Evolutionary conservation across 768 basidiomycete species (phyloP), one percentile per base, ranked within the genome.

Genomic region (Lactarius hatsudake): DNA sequence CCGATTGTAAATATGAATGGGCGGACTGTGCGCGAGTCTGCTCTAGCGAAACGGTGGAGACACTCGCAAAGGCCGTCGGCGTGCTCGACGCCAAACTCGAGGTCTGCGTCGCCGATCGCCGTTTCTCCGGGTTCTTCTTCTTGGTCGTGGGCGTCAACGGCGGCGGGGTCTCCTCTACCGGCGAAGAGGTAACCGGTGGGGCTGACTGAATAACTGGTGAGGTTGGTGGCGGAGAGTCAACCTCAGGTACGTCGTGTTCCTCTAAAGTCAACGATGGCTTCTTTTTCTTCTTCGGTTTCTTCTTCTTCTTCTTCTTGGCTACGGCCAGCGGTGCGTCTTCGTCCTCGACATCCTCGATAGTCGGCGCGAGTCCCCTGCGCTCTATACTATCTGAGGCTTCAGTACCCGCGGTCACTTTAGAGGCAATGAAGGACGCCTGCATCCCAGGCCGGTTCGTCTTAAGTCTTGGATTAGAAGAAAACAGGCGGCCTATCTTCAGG

Each of bases 301-400:
- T 89, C 75, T 88, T 88, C 76, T 91, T 89, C 75, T 89, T 91
- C 80, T 91, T 90, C 56, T 79, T 73, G 2, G 80, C 76, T 1
- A 75, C 58, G 2, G 78, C 71, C 0, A 72, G 62, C 1, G 75
- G 77, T 5, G 82, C 83, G 40, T 85, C 88, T 73, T 89, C 89
- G 59, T 91, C 91, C 59, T 89, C 88, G 0, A 85, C 87, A 51
- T 93, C 89, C 72, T 91, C 90, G 10, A 89, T 81, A 0, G 87
- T 89, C 17, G 83, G 80, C 72, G 79, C 81, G 59, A 77, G 78
- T 67, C 76, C 80, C 71, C 75, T 78, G 54, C 53, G 23, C 42
- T 36, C 63, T 26, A n/a, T 55, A 67, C 62, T 62, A 23, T 36
- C 45, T 4, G 13, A 13, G 18, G 38, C 32, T 42, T 63, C 57